Conservation (phyloP, 2,329 filamentous ascomycete species). For the Hirsutella minnesotensis region DNA sequence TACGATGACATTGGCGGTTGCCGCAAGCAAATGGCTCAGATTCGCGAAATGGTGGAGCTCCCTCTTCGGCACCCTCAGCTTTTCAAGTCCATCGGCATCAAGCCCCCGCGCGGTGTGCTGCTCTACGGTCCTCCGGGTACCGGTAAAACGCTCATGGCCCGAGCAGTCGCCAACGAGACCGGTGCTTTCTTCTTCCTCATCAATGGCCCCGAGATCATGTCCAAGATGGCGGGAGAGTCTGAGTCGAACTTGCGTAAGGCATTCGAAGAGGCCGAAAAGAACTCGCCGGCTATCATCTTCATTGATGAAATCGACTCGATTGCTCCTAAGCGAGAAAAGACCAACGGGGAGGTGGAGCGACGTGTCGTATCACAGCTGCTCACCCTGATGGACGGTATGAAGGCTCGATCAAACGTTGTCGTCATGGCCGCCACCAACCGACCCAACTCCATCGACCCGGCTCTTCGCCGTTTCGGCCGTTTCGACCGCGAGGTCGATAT, state of each 20-base stretch:
- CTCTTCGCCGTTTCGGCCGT: slow-evolving; percentile 92
- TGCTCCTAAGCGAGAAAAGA: slow-evolving; percentile 99
- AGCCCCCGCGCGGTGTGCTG: slow-evolving; percentile 94
- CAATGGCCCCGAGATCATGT: slow-evolving; percentile 99
- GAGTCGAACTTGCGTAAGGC: slow-evolving; percentile 97
- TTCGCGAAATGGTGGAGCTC: slow-evolving; percentile 95
- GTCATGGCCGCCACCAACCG: slow-evolving; percentile 99
- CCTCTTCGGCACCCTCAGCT: slow-evolving; percentile 94
- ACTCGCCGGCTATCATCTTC: slow-evolving; percentile 98
- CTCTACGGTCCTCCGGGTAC: slow-evolving; percentile 96
- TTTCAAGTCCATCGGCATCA: slow-evolving; percentile 99
- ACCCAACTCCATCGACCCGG: slow-evolving; percentile 96
- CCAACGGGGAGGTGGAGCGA: slow-evolving; percentile 95
- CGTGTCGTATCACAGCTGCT: slow-evolving; percentile 93
- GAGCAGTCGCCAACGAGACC: slow-evolving; percentile 96
- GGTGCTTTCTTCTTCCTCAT: slow-evolving; percentile 99
- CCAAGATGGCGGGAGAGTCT: slow-evolving; percentile 99
- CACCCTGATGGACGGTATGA: slow-evolving; percentile 99
- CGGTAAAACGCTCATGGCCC: slow-evolving; percentile 98
- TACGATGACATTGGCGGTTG: slow-evolving; percentile 99
- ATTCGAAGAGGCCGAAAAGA: slow-evolving; percentile 99
- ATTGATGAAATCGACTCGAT: slow-evolving; percentile 99
- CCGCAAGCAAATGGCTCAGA: slow-evolving; percentile 99
- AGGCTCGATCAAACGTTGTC: slow-evolving; percentile 94
- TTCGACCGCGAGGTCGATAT: slow-evolving; percentile 99